A percentile compares a stretch with the other conserved stretches of the same genome.
These are phyloP conservation scores for Sporothrix pallida DNA, from an alignment of 2,329 filamentous ascomycete species.

Conservation along the genomic window DNA sequence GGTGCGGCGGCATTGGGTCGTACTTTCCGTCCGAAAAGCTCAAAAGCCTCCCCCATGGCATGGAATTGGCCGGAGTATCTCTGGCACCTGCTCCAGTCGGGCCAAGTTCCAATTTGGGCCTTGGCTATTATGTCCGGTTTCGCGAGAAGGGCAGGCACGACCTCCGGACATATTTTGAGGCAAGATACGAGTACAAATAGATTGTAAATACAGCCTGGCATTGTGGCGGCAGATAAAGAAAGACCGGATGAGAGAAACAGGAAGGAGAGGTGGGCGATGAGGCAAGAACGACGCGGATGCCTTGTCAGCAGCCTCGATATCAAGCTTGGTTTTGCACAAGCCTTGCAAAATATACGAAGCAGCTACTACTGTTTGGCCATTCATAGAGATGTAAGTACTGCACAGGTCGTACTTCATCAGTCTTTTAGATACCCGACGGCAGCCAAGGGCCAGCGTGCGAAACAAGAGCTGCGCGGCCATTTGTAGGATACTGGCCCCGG, in stretches of 20 bases:
- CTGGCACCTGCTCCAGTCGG: not conserved
- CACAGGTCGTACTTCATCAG: too few species aligned
- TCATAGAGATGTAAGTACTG: not conserved
- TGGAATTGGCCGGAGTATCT: conserved; percentile 12
- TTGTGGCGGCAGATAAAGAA: not conserved
- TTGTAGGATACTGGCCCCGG: not conserved
- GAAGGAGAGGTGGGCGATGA: not conserved
- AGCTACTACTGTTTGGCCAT: not conserved
- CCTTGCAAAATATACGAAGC: conserved; percentile 18
- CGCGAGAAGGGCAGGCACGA: conserved; percentile 15
- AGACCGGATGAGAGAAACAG: not conserved
- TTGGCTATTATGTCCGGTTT: not conserved
- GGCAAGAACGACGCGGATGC: not conserved
- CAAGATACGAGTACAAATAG: not conserved
- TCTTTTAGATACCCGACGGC: not conserved
- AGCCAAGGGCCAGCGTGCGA: not conserved
- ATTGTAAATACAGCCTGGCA: not conserved
- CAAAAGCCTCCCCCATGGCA: conserved; percentile 11
- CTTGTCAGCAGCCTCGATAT: conserved; percentile 2
- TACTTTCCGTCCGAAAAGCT: conserved; percentile 12
- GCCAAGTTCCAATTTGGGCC: not conserved
- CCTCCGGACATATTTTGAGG: not conserved
- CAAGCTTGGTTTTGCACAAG: not conserved
- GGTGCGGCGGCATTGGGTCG: conserved; percentile 23
- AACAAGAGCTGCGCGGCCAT: conserved; percentile 6